Base-by-base conservation (phyloP, 208 protist genomes). In the Vickermania spadyakhi region DNA sequence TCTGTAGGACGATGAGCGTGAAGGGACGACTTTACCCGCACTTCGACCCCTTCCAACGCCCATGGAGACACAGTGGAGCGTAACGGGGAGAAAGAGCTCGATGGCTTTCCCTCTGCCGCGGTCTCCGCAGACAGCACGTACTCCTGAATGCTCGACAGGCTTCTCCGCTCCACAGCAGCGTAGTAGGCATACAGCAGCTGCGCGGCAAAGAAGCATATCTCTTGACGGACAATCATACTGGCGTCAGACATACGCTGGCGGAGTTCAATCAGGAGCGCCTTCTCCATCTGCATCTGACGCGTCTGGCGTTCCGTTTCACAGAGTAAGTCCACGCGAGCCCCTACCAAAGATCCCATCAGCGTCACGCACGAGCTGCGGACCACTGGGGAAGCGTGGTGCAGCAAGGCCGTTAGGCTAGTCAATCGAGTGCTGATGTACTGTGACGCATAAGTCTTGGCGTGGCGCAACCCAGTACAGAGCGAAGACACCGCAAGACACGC, bases 311-410 rank as follows among this genome's bases (percentile, higher is more conserved):
- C 77, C 50, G 61, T 45, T 21, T 76, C 63, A 22, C 86, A 67
- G 18, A 7, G 11, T 18, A 75, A 22, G 51, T 90, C 76, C 36
- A 85, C 63, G 41, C 80, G 77, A 1, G 79, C 62, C 54, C 88
- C 88, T 0, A 91, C 71, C 26, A 94, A 66, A 53, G 75, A 89
- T 21, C 81, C 75, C n/a, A 94, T 70, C 31, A 94, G 68, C 2
- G 88, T 91, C 23, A 92, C 88, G 59, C 84, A 91, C 18, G 83
- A 91, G 67, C 82, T 89, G 31, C 88, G 88, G 56, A 94, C 88
- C 52, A 92, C 75, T 3, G 88, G 88, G n/a, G 82, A 92, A 56
- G 74, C 78, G 52, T 92, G 82, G 31, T 82, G 78, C 51, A 94
- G 75, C 56, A 92, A 67, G 28, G 67, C 70, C 11, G 88, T 89